phyloP scores from a whole-genome alignment of 2,329 filamentous ascomycete genomes.

The Achaetomium macrosporum region DNA sequence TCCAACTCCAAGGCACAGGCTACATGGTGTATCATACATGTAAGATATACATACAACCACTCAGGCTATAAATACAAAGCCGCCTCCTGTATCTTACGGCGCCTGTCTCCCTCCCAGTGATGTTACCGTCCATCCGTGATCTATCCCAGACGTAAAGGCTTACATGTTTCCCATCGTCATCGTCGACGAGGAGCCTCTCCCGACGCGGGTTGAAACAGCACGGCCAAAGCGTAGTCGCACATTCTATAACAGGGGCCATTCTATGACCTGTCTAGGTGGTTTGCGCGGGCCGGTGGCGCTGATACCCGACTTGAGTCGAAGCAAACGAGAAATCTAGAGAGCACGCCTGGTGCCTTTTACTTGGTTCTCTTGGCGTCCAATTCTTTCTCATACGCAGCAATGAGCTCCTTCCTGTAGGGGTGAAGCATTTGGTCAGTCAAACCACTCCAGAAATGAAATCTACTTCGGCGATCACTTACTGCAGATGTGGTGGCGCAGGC shows the following conservation, averaged over 20 bases:
- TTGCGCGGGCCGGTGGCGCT: no score
- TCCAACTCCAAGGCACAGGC: background rate
- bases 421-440: conserved; percentile 24
- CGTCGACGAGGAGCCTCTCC: background rate
- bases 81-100: background rate
- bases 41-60: background rate
- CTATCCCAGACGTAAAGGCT: conserved; percentile 7
- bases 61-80: conserved; percentile 3
- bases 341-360: conserved; percentile 28
- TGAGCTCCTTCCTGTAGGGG: conserved; percentile 47
- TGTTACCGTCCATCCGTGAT: conserved; percentile 3
- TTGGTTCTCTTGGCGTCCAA: conserved; percentile 52
- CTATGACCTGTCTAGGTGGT: no score
- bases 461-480: no score
- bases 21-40: conserved; percentile 13
- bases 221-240: no score
- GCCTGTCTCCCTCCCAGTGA: conserved; percentile 2
- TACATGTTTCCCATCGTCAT: background rate
- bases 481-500: conserved; percentile 77
- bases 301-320: no score
- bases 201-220: background rate
- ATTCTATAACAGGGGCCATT: background rate
- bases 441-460: conserved; percentile 8
- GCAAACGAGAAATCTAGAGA: background rate
- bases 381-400: conserved; percentile 55